Evolutionary conservation across 2,329 filamentous ascomycete species (phyloP).

Genomic region (Penicillium hesseltinei): DNA sequence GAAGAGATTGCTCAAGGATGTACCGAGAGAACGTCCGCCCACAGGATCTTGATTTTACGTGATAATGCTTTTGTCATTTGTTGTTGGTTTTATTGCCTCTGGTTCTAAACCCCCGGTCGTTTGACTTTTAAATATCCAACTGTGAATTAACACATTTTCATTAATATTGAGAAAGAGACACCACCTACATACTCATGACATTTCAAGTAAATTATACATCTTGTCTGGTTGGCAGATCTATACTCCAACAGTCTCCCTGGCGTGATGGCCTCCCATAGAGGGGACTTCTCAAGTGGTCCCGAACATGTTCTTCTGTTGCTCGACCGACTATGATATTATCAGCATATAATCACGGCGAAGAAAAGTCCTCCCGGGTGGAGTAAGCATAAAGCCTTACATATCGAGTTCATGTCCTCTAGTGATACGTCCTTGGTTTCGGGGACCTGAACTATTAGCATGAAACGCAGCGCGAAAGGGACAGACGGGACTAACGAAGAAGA

Average conservation of each 20-base stretch:
- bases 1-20: background rate
- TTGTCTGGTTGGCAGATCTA: background rate
- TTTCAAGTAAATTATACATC: background rate
- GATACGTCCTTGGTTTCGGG: constrained; percentile 7
- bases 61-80: background rate
- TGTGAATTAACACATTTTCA: background rate
- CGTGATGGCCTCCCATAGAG: background rate
- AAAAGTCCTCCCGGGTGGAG: background rate
- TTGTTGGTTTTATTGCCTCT: background rate
- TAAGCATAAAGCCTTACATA: constrained; percentile 10
- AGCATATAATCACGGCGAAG: background rate
- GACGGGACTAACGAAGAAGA: background rate
- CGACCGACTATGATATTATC: background rate
- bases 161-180: background rate
- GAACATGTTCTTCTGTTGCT: background rate
- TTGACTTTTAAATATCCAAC: background rate
- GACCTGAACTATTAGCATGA: constrained; percentile 10
- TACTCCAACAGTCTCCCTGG: background rate
- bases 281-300: background rate
- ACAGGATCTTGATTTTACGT: background rate
- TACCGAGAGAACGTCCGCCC: background rate
- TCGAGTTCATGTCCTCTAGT: constrained; percentile 14
- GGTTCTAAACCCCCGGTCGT: background rate
- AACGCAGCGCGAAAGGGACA: background rate
- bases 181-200: background rate